Base-by-base conservation (phyloP, 177 flowering plant genomes). In the Tripterygium wilfordii region DNA sequence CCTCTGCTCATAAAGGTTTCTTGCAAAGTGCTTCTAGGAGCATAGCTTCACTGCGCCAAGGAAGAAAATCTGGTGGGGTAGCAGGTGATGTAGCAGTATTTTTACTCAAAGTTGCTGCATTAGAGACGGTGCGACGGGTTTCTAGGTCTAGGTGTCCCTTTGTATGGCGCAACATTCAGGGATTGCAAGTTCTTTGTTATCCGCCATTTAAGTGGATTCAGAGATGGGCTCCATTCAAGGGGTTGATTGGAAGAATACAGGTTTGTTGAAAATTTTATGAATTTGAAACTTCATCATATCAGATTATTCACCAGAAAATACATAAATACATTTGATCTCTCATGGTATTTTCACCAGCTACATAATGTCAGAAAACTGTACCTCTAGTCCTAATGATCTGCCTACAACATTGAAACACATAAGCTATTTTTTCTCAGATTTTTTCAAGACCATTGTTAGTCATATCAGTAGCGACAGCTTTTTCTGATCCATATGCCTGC, bases 121-220 rank as follows among this genome's bases (percentile, higher is more conserved):
- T 94, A 49, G 99, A 89, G 54, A 39, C 78, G 17, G 72, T 78
- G 10, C 58, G 96, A 45, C 81, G 94, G 69, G 38, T 86, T 39
- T 88, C 98, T 21, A 73, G 21, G 45, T 80, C 84, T 16, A 86
- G 66, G 57, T 82, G 81, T 60, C 97, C 97, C 46, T 58, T 64
- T 49, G 58, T 67, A 8, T 94, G 99, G 99, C 67, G 57, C n/a
- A 70, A 83, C 36, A 62, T 94, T 30, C 99, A 94, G 65, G 80
- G 77, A 32, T 38, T 82, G 48, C 97, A 94, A 61, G 35, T 83
- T 44, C 42, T 94, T 25, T 76, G 88, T 63, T 86, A 72, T 58
- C 89, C 96, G 9, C 99, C 99, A 29, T 68, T 94, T 39, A 89
- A 77, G 51, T 94, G 91, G 87, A 59, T 89, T 38, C 79, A 79